phyloP scores from a whole-genome alignment of 352 stramenopile species.

The Phytopythium kandeliae region DNA sequence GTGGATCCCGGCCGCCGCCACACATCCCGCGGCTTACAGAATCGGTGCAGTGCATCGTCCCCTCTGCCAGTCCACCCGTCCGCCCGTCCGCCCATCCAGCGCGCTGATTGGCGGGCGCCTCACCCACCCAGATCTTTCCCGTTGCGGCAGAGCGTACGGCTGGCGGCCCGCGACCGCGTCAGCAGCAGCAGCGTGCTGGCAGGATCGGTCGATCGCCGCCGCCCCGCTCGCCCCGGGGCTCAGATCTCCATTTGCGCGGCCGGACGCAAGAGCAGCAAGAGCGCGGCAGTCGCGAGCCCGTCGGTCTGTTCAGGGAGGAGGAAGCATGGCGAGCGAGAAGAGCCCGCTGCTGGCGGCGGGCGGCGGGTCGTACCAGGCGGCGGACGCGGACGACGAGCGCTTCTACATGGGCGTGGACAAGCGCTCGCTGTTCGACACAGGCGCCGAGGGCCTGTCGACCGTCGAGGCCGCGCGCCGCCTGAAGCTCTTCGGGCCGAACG shows the following conservation, averaged over 20 bases:
- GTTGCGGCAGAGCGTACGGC: background rate
- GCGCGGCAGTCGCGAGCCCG: too few relatives aligned
- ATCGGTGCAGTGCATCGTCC: background rate
- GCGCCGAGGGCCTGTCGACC: constrained; percentile 67
- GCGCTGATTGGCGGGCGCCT: background rate
- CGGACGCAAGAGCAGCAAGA: background rate
- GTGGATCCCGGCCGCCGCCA: background rate
- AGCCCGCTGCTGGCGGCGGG: constrained; percentile 30
- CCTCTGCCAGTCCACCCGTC: background rate
- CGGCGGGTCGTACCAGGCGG: constrained; percentile 6
- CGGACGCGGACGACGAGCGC: constrained; percentile 40
- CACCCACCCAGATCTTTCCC: constrained; percentile 4
- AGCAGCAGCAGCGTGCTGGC: too few relatives aligned
- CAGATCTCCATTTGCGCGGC: background rate
- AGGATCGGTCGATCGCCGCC: too few relatives aligned
- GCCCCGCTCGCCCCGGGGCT: background rate
- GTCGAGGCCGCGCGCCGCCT: constrained; percentile 70
- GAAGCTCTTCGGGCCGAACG: constrained; percentile 87
- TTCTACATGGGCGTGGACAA: constrained; percentile 84
- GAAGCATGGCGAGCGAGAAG: constrained; percentile 28
- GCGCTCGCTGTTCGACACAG: constrained; percentile 59
- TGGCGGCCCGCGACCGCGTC: too few relatives aligned
- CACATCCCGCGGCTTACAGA: background rate
- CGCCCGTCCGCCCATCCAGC: background rate
- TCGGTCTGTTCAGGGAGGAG: too few relatives aligned